Percentiles rank a stretch among this genome's conserved stretches.
Conservation (phyloP, 2,329 filamentous ascomycete genomes). For the Capronia coronata region DNA sequence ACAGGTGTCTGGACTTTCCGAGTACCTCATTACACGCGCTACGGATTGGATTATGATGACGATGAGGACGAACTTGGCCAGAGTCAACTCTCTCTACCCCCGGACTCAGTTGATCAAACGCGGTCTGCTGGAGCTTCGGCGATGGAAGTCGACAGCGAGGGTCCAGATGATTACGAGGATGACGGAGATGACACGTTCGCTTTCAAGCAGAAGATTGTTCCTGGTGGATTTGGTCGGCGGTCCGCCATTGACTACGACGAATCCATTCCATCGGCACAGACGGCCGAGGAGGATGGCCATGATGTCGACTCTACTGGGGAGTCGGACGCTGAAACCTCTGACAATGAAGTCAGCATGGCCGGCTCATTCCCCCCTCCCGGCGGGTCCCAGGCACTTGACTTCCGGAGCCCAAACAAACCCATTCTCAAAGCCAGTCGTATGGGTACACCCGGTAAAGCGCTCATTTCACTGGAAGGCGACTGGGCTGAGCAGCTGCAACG, state of each 20-base stretch:
- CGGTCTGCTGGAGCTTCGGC: slow-evolving; percentile 18
- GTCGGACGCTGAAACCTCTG: slow-evolving; percentile 46
- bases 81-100: slow-evolving; percentile 47
- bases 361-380: slow-evolving; percentile 65
- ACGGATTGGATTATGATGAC: slow-evolving; percentile 77
- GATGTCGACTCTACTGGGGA: slow-evolving; percentile 59
- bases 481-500: slow-evolving; percentile 93
- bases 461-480: slow-evolving; percentile 61
- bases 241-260: slow-evolving; percentile 50
- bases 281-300: slow-evolving; percentile 75
- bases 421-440: slow-evolving; percentile 22
- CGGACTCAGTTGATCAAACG: slow-evolving; percentile 37
- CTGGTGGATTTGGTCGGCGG: slow-evolving; percentile 71
- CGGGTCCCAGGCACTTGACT: slow-evolving; percentile 17
- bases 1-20: slow-evolving; percentile 85
- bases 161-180: slow-evolving; percentile 28
- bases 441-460: slow-evolving; percentile 50
- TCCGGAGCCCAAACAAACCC: slow-evolving; percentile 20
- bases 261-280: slow-evolving; percentile 63
- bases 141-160: slow-evolving; percentile 29
- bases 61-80: slow-evolving; percentile 53
- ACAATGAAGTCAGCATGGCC: slow-evolving; percentile 75
- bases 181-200: slow-evolving; percentile 53
- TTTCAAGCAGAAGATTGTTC: slow-evolving; percentile 54
- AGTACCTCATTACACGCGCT: slow-evolving; percentile 96